Evolutionary conservation across 768 basidiomycete species (phyloP).

Genomic region (Leccinum disarticulatum): DNA sequence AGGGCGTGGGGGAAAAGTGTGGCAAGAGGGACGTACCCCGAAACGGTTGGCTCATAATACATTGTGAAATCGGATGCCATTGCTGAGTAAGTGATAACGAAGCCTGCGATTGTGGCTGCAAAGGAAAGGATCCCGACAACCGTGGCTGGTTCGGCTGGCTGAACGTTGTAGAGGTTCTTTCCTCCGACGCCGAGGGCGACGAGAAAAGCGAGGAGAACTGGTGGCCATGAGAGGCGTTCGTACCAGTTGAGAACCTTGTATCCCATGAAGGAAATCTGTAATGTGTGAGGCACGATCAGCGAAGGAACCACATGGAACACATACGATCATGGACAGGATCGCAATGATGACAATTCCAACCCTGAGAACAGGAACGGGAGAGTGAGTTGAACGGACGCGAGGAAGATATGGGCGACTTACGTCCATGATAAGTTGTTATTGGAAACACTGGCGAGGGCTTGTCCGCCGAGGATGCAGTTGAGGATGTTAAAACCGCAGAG

Average conservation of each 20-base stretch:
- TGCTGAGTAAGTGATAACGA: slow-evolving; percentile 60
- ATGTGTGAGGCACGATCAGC: slow-evolving; percentile 2
- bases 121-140: slow-evolving; percentile 59
- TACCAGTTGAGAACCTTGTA: slow-evolving; percentile 68
- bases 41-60: slow-evolving; percentile 59
- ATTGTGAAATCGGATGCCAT: slow-evolving; percentile 74
- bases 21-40: slow-evolving; percentile 44
- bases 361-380: slow-evolving; percentile 33
- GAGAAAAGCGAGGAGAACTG: slow-evolving; percentile 70
- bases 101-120: slow-evolving; percentile 70
- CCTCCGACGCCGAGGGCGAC: slow-evolving; percentile 74
- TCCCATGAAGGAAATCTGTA: slow-evolving; percentile 64
- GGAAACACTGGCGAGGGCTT: slow-evolving; percentile 59
- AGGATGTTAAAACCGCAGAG: slow-evolving; percentile 66
- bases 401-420: slow-evolving; percentile 30
- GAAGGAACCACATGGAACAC: slow-evolving; percentile 18
- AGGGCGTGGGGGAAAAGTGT: slow-evolving; percentile 2
- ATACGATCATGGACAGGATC: slow-evolving; percentile 59
- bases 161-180: slow-evolving; percentile 56
- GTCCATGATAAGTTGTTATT: slow-evolving; percentile 50
- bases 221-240: slow-evolving; percentile 75
- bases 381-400: slow-evolving; percentile 10
- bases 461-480: slow-evolving; percentile 68
- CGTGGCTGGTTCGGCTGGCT: slow-evolving; percentile 50
- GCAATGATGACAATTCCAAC: slow-evolving; percentile 83